Percentiles rank a stretch among this genome's conserved stretches.
These are phyloP conservation scores for Penicillium ochrochloron DNA, from an alignment of 495 filamentous ascomycete species.

Conservation along the genomic window DNA sequence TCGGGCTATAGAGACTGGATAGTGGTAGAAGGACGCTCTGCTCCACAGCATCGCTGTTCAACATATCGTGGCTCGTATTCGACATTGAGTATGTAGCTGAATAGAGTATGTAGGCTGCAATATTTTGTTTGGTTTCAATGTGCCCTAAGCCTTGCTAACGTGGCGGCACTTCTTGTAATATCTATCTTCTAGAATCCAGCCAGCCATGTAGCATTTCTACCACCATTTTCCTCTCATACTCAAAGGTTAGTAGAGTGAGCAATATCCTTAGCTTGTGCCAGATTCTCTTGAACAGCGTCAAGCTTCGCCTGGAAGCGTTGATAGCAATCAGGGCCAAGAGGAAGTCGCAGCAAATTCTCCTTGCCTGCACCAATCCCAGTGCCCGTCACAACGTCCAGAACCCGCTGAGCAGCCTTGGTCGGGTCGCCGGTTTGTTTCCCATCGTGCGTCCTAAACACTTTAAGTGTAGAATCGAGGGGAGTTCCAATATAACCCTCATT, in stretches of 20 bases:
- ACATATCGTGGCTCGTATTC: too few species aligned
- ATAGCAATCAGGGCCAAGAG: conserved; percentile 28
- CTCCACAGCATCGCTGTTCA: too few species aligned
- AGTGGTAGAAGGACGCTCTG: too few species aligned
- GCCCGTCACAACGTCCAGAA: conserved; percentile 24
- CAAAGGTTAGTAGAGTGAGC: conserved; percentile 22
- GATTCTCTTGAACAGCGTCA: conserved; percentile 17
- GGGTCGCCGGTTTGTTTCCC: conserved; percentile 21
- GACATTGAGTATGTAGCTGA: too few species aligned
- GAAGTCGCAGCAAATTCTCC: conserved; percentile 22
- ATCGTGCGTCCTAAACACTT: conserved; percentile 18
- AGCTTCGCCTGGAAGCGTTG: conserved; percentile 21
- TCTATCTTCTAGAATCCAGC: not conserved
- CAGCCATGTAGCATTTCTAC: not conserved
- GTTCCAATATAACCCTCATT: conserved; percentile 24
- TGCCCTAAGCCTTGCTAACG: too few species aligned
- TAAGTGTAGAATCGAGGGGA: conserved; percentile 20
- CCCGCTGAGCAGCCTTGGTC: conserved; percentile 21
- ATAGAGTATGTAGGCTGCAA: too few species aligned
- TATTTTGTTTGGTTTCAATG: too few species aligned
- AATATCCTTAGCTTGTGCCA: conserved; percentile 24
- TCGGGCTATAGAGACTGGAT: too few species aligned
- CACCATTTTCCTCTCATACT: not conserved
- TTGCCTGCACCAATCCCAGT: conserved; percentile 24
- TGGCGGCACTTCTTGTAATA: not conserved